These are phyloP conservation scores for Chaetomium sp. DNA, from an alignment of 2,329 filamentous ascomycete genomes.

Conservation along the genomic window DNA sequence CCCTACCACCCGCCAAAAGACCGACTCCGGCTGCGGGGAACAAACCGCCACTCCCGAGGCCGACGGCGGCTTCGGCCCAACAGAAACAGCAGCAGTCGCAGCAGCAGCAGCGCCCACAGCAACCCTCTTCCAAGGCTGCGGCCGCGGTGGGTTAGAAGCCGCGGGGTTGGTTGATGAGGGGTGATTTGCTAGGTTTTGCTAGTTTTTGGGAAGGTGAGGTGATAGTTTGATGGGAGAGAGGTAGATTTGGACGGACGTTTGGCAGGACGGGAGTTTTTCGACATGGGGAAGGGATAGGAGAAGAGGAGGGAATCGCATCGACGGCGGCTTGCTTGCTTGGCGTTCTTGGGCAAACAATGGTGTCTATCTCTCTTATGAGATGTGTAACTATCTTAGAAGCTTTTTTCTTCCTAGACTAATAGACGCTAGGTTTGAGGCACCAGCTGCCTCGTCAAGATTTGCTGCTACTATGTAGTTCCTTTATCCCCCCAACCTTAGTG, in stretches of 20 bases:
- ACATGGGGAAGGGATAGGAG: not conserved
- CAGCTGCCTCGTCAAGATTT: conserved; percentile 28
- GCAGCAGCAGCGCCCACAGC: conserved; percentile 24
- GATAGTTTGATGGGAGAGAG: not conserved
- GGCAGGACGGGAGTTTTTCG: not conserved
- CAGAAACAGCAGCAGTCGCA: conserved; percentile 25
- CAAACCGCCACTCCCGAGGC: conserved; percentile 15
- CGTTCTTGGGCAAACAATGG: too few relatives aligned
- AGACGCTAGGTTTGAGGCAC: conserved; percentile 31
- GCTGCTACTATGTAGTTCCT: not conserved
- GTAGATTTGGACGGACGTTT: not conserved
- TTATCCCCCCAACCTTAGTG: not conserved
- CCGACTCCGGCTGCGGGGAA: conserved; percentile 30
- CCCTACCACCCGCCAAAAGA: conserved; percentile 38
- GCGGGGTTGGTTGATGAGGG: not conserved
- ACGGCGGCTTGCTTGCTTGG: not conserved
- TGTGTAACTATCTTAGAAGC: conserved; percentile 28
- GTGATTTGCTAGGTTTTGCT: not conserved
- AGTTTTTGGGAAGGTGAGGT: too few relatives aligned
- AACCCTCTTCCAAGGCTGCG: conserved; percentile 2
- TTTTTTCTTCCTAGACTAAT: conserved; percentile 28
- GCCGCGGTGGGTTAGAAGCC: conserved; percentile 6
- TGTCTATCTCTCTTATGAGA: not conserved
- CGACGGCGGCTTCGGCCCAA: not conserved
- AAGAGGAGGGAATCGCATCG: not conserved